These are phyloP conservation scores for Sinapis alba DNA, from an alignment of 441 rosid species.

Conservation along the genomic window DNA sequence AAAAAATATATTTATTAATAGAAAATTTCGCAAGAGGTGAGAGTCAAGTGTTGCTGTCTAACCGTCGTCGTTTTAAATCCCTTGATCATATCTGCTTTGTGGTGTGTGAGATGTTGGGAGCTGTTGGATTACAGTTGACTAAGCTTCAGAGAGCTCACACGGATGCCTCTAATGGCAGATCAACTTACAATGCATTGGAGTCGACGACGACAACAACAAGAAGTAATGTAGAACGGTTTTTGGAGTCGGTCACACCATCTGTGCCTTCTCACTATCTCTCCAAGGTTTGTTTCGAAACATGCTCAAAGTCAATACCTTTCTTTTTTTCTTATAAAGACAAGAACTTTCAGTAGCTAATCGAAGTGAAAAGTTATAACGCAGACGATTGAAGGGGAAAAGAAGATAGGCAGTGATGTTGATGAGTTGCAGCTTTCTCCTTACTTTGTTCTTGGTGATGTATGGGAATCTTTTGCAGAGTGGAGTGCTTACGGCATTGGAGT, in stretches of 20 bases:
- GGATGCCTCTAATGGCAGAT: slow-evolving; percentile 44
- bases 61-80: background rate
- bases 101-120: slow-evolving; percentile 48
- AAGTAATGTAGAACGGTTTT: slow-evolving; percentile 64
- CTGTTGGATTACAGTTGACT: slow-evolving; percentile 54
- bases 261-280: slow-evolving; percentile 60
- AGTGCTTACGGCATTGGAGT: slow-evolving; percentile 88
- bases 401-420: slow-evolving; percentile 51
- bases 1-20: too few species aligned
- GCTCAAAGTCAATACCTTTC: slow-evolving; percentile 8
- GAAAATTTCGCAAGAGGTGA: background rate
- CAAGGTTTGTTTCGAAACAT: slow-evolving; percentile 50
- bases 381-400: slow-evolving; percentile 48
- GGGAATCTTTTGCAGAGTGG: slow-evolving; percentile 87
- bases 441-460: slow-evolving; percentile 72
- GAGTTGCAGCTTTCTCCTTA: slow-evolving; percentile 59
- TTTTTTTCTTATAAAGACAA: background rate
- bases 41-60: background rate
- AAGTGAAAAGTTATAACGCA: slow-evolving; percentile 23
- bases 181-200: slow-evolving; percentile 19
- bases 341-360: slow-evolving; percentile 2
- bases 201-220: slow-evolving; percentile 50
- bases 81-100: background rate
- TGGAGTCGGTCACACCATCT: slow-evolving; percentile 62
- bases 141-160: slow-evolving; percentile 52